Base-by-base conservation (phyloP, 179 eudicot genomes). In the Camellia oleifera region DNA sequence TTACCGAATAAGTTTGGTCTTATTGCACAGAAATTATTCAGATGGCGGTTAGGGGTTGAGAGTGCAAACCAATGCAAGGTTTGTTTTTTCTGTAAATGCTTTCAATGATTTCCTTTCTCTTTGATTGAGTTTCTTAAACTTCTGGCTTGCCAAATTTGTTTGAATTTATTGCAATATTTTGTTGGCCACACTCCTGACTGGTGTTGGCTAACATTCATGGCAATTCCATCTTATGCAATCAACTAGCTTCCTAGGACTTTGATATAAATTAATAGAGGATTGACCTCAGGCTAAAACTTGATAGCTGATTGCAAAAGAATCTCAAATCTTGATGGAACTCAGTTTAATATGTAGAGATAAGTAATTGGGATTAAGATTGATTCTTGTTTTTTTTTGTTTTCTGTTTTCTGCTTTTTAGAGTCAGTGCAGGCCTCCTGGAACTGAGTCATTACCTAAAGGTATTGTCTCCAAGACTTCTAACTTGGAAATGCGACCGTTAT, bases 401-500 rank as follows among this genome's bases (percentile, higher is more conserved):
- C 26, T 74, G 20, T 75, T 45, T 81, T 76, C 26, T 74, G 20
- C 72, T 45, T 85, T 86, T 69, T 82, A 90, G 92, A 82, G 65
- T 72, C 81, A 69, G 64, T 85, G 85, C 86, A 85, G 77, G 84
- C 92, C 87, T 84, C 80, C 57, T 74, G 98, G 98, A 82, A 92
- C 88, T 62, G 94, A 92, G 84, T 66, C 90, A 54, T 88, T 95
- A 81, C 98, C 98, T 9, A 80, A 80, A 85, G 98, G 97, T 20
- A 87, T 95, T 68, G 84, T 90, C 79, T 84, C 93, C 44, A 83
- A 83, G 14, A 84, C 95, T 32, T 89, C 98, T 42, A 92, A 95
- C 90, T 85, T 95, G 83, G 92, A 95, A 85, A 94, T 90, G 92
- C 89, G 93, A 63, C 98, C 99, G 3, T 75, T 95, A 70, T 95